Evolutionary conservation across 1,139 yeast genomes (phyloP).

Genomic region (Eremothecium cymbalariae): DNA sequence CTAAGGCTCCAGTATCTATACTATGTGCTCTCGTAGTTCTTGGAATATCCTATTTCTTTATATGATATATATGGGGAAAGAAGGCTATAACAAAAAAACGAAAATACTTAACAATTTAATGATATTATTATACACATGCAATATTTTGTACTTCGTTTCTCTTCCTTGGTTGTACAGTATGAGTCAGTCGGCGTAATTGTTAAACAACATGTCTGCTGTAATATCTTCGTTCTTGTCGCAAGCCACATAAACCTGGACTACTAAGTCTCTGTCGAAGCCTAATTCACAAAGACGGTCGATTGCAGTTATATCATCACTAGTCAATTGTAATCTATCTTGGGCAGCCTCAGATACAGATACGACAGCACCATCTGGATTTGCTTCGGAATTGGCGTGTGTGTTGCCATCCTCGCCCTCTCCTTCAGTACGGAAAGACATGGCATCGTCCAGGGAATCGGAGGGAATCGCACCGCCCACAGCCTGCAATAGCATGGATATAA

Average conservation of each 20-base stretch:
- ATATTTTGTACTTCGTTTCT: constrained; percentile 1
- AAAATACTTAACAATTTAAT: no score
- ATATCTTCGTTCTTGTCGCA: constrained; percentile 97
- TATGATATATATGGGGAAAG: no score
- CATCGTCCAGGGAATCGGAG: constrained; percentile 12
- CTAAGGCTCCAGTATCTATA: constrained; percentile 6
- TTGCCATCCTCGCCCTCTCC: constrained; percentile 9
- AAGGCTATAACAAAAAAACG: no score
- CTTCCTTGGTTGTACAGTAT: constrained; percentile 1
- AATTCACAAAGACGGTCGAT: constrained; percentile 80
- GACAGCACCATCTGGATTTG: constrained; percentile 32
- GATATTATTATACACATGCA: constrained; percentile 7
- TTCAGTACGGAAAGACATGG: constrained; percentile 14
- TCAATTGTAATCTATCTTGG: constrained; percentile 50
- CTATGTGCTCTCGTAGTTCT: no score
- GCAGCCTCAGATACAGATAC: constrained; percentile 36
- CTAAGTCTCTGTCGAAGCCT: constrained; percentile 84
- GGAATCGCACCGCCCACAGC: constrained; percentile 41
- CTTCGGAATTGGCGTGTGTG: constrained; percentile 20
- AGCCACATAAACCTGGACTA: constrained; percentile 91
- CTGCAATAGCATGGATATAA: constrained; percentile 62
- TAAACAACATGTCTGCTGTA: constrained; percentile 79
- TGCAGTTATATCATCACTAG: constrained; percentile 83
- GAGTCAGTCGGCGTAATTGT: constrained; percentile 31
- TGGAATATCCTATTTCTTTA: no score